Base-by-base conservation (phyloP, 2,329 filamentous ascomycete genomes). In the Cercospora sesami region DNA sequence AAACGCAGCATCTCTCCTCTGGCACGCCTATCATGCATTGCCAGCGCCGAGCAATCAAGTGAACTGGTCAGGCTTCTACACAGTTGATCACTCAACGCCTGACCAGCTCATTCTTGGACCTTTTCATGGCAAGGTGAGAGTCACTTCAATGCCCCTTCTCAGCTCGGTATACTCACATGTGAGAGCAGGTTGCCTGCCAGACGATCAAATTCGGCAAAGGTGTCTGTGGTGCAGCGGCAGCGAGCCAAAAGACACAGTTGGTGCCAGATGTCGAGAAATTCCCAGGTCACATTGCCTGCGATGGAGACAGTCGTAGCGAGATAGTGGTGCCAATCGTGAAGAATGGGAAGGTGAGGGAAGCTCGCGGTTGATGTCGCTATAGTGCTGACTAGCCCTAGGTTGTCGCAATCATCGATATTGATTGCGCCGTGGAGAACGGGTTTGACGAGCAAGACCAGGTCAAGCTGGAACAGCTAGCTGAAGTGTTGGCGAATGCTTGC, bases 61-160 rank as follows among this genome's bases (percentile, higher is more conserved):
- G 23, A 94, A 95, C 79, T 95, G 92, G 92, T 88, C 90, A 57
- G 91, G 91, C 26, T 94, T 93, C 82, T 93, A 93, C 81, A 87
- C 89, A 14, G 80, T 89, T 53, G 87, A 92, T 76, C 81, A 83
- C 5, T 66, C 69, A 8, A 71, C 75, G 12, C 68, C 78, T 1
- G 69, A 76, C 3, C 87, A 88, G 74, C 85, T 94, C 57, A 90
- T 94, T 72, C 86, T 94, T 1, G 91, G 90, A 0, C 91, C 91
- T 0, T 94, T 94, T 79, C 90, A 93, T 73, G 91, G 91, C 71
- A 91, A 93, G 75, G 84, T 76, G 26, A 51, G 58, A 14, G 28
- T 9, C 31, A 48, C 36, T 18, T 39, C 33, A 48, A 2, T 23
- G 16, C n/a, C 23, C 28, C 18, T 53, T 21, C 21, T 10, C 18